Evolutionary conservation across 148 eudicot genomes (phyloP).

Genomic region (Heliosperma pusillum): DNA sequence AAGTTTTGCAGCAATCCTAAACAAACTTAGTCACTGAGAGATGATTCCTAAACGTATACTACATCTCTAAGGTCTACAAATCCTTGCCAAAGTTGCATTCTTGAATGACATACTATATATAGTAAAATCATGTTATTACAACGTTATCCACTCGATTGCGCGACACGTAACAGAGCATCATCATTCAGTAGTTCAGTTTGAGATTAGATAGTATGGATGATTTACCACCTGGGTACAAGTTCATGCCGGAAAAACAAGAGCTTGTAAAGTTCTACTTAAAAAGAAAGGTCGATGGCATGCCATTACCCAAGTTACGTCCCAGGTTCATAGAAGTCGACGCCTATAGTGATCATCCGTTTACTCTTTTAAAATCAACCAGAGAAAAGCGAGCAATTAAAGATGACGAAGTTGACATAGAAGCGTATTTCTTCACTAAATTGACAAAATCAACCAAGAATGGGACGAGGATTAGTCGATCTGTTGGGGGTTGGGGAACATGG

Average conservation of each 20-base stretch:
- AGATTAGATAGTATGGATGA: no score
- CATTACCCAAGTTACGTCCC: neutral
- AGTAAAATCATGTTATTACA: no score
- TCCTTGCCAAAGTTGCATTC: no score
- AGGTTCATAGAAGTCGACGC: constrained; percentile 1
- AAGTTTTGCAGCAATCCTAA: no score
- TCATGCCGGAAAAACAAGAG: neutral
- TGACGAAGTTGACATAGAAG: neutral
- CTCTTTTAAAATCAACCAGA: neutral
- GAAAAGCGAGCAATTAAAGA: neutral
- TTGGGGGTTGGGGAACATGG: neutral
- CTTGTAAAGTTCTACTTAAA: neutral
- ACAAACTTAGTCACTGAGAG: no score
- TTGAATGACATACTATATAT: no score
- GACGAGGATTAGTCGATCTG: neutral
- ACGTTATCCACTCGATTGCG: no score
- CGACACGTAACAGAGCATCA: no score
- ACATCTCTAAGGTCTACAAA: no score
- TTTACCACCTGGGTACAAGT: neutral
- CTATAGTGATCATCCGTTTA: neutral
- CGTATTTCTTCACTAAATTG: neutral
- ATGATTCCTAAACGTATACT: no score
- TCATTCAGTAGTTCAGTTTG: no score
- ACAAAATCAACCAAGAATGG: neutral
- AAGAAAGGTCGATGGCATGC: neutral